Percentiles rank a stretch among this genome's conserved stretches.
These are phyloP conservation scores for Cadophora sp. DNA, from an alignment of 2,329 filamentous ascomycete genomes.

Conservation along the genomic window DNA sequence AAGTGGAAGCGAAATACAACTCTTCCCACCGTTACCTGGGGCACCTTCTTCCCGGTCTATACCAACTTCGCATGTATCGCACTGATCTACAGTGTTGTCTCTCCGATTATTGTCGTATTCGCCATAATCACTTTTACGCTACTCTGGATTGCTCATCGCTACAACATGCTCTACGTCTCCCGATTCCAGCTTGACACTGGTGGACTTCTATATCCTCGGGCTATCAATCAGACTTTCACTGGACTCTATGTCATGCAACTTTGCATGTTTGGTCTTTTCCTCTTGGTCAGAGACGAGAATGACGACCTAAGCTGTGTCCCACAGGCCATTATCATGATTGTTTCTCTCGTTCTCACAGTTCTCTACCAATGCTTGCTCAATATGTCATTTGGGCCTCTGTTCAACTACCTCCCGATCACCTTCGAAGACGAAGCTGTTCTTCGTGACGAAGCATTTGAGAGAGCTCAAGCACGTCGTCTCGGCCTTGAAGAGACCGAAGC, in stretches of 20 bases:
- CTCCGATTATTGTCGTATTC: conserved; percentile 90
- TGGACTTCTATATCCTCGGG: conserved; percentile 87
- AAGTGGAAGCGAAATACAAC: conserved; percentile 88
- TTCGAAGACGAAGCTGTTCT: conserved; percentile 93
- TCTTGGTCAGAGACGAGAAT: conserved; percentile 69
- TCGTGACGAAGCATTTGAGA: conserved; percentile 88
- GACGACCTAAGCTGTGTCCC: conserved; percentile 66
- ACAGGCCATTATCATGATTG: conserved; percentile 86
- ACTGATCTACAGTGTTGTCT: conserved; percentile 85
- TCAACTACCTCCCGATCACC: conserved; percentile 90
- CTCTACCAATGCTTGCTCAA: conserved; percentile 85
- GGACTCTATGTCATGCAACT: conserved; percentile 96
- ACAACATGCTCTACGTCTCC: conserved; percentile 94
- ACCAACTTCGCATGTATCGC: conserved; percentile 96
- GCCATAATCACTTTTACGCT: conserved; percentile 90
- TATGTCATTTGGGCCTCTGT: conserved; percentile 80
- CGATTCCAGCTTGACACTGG: conserved; percentile 91
- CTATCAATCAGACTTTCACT: conserved; percentile 94
- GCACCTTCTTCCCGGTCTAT: conserved; percentile 93
- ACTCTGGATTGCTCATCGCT: conserved; percentile 95
- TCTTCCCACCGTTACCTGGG: conserved; percentile 83
- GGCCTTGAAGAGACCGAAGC: conserved; percentile 64
- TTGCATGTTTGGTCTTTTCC: conserved; percentile 87
- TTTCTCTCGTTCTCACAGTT: conserved; percentile 72
- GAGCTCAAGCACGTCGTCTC: conserved; percentile 75